Percentiles rank a stretch among this genome's conserved stretches.
These are phyloP conservation scores for Alternaria burnsii DNA, from an alignment of 2,329 filamentous ascomycete species.

Conservation along the genomic window DNA sequence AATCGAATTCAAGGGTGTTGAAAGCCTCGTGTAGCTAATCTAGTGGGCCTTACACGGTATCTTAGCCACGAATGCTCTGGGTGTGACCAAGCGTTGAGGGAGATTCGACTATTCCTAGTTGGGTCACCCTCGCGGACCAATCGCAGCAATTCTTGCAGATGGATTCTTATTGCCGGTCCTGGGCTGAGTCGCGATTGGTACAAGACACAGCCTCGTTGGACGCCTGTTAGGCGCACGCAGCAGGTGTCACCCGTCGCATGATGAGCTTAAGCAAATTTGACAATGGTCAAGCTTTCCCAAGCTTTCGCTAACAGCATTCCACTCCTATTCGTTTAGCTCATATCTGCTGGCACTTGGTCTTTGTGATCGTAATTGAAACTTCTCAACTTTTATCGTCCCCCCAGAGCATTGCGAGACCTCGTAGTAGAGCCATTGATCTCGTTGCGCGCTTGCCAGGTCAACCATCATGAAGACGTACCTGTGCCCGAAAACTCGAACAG, in stretches of 20 bases:
- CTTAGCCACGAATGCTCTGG: background rate
- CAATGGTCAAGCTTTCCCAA: conserved; percentile 4
- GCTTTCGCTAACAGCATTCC: background rate
- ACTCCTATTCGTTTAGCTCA: background rate
- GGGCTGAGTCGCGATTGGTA: conserved; percentile 10
- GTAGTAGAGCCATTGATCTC: background rate
- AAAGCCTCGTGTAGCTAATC: background rate
- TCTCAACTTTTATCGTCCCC: background rate
- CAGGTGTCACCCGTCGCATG: background rate
- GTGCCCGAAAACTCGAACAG: background rate
- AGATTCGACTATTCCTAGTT: conserved; percentile 20
- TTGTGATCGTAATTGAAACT: background rate
- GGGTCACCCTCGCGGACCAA: conserved; percentile 27
- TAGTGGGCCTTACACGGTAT: background rate
- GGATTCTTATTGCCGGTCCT: background rate
- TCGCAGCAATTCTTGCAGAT: conserved; percentile 13
- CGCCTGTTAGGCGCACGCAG: background rate
- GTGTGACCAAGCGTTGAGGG: background rate
- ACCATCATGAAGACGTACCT: background rate
- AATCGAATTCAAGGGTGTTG: background rate
- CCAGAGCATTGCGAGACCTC: background rate
- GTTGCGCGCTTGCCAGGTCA: background rate
- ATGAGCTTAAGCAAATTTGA: background rate
- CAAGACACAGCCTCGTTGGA: background rate
- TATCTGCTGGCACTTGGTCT: background rate